Evolutionary conservation across 805 yeast species (phyloP).

Genomic region (Lipomyces yamadae): DNA sequence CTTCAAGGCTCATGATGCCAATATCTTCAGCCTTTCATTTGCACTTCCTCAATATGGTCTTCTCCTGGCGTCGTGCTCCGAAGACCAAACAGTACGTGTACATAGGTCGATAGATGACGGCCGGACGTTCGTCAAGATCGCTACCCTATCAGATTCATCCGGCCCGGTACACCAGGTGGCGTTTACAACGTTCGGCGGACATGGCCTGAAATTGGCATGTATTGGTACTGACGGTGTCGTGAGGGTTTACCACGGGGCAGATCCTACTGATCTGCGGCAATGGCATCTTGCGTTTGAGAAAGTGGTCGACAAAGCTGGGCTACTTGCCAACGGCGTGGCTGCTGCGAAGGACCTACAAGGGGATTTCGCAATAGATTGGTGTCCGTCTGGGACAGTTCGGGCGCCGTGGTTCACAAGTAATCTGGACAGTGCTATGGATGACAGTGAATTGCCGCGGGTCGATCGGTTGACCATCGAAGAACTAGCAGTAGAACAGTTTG

Average conservation of each 20-base stretch:
- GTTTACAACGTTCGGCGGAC: constrained; percentile 77
- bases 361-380: constrained; percentile 33
- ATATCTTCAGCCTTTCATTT: constrained; percentile 82
- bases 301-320: constrained; percentile 41
- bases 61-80: constrained; percentile 83
- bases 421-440: neutral
- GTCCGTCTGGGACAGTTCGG: constrained; percentile 25
- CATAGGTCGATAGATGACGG: constrained; percentile 94
- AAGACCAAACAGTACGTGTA: constrained; percentile 83
- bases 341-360: constrained; percentile 30
- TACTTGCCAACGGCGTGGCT: neutral
- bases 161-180: constrained; percentile 90
- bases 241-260: constrained; percentile 83
- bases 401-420: neutral
- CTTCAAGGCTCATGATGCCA: constrained; percentile 95
- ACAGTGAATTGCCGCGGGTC: constrained; percentile 11
- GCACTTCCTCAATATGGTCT: constrained; percentile 95
- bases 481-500: constrained; percentile 80
- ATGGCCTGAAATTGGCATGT: constrained; percentile 81
- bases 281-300: constrained; percentile 83
- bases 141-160: constrained; percentile 80
- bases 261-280: constrained; percentile 81
- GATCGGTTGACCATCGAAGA: constrained; percentile 76
- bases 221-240: constrained; percentile 89
- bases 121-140: constrained; percentile 75